Evolutionary conservation across 2,329 filamentous ascomycete species (phyloP).

Genomic region (Colletotrichum australisinense): DNA sequence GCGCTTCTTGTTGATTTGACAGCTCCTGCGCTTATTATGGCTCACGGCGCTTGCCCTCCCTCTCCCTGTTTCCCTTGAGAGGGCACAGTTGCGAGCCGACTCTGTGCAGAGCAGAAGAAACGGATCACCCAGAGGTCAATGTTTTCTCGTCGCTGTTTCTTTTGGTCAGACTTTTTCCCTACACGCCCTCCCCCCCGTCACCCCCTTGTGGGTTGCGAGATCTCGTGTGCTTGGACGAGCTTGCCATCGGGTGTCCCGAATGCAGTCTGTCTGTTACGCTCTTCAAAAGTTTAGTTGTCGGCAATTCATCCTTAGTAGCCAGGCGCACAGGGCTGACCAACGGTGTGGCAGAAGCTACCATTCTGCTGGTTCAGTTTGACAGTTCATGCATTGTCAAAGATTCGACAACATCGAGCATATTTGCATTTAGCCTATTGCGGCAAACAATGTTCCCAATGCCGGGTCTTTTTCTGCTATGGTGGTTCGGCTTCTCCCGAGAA

Average conservation of each 20-base stretch:
- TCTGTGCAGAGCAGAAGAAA: neutral
- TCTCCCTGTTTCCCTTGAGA: neutral
- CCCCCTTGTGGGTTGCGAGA: neutral
- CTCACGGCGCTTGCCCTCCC: neutral
- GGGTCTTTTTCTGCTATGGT: neutral
- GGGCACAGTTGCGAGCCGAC: neutral
- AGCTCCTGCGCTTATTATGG: neutral
- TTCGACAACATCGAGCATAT: neutral
- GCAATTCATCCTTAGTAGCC: neutral
- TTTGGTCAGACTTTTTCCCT: slow-evolving; percentile 6
- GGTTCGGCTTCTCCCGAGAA: neutral
- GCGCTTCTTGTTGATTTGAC: neutral
- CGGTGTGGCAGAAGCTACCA: neutral
- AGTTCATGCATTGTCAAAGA: slow-evolving; percentile 15
- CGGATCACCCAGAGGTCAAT: neutral
- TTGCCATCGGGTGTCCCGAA: neutral
- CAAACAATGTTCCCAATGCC: neutral
- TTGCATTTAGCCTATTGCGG: neutral
- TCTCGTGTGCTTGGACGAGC: slow-evolving; percentile 6
- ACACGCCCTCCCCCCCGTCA: neutral
- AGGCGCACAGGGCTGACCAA: neutral
- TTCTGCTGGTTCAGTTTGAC: neutral
- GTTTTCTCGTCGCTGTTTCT: slow-evolving; percentile 3
- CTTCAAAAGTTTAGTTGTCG: slow-evolving; percentile 11
- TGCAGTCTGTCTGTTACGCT: slow-evolving; percentile 7